These are phyloP conservation scores for Aspergillus bertholletiae DNA, from an alignment of 495 filamentous ascomycete genomes.

Conservation along the genomic window DNA sequence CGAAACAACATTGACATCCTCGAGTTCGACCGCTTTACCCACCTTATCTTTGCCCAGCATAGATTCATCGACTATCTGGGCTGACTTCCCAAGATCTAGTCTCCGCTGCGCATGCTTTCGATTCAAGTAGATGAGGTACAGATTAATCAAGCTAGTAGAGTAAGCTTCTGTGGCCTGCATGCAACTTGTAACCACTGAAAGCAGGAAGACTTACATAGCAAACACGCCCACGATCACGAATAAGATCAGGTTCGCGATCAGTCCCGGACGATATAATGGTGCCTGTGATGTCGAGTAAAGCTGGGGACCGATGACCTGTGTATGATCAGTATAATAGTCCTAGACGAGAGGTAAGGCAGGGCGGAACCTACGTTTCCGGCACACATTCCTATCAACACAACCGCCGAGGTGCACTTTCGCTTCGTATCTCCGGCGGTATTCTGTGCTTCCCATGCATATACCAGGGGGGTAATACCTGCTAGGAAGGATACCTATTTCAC, in stretches of 20 bases:
- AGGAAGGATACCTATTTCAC: constrained; percentile 21
- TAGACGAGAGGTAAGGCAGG: not conserved
- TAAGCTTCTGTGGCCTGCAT: too few species aligned
- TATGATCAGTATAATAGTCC: not conserved
- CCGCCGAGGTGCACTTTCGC: constrained; percentile 20
- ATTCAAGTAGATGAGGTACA: constrained; percentile 49
- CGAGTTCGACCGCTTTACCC: constrained; percentile 17
- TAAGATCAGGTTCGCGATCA: constrained; percentile 25
- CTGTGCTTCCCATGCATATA: constrained; percentile 28
- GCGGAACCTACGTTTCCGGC: constrained; percentile 18
- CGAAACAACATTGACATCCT: constrained; percentile 10
- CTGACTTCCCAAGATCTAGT: constrained; percentile 29
- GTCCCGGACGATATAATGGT: constrained; percentile 20
- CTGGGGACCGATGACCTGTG: constrained; percentile 19
- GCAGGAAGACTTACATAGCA: constrained; percentile 14
- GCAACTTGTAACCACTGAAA: too few species aligned
- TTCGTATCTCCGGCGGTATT: constrained; percentile 32
- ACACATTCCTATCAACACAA: constrained; percentile 23
- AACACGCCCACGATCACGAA: constrained; percentile 20
- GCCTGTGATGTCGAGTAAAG: constrained; percentile 22
- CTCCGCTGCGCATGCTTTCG: constrained; percentile 40
- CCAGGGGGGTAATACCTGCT: constrained; percentile 23
- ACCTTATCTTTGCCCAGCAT: constrained; percentile 15
- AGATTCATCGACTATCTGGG: constrained; percentile 17
- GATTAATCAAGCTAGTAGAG: constrained; percentile 11